Base-by-base conservation (phyloP, 495 filamentous ascomycete genomes). In the Antarctomyces pellizariae region DNA sequence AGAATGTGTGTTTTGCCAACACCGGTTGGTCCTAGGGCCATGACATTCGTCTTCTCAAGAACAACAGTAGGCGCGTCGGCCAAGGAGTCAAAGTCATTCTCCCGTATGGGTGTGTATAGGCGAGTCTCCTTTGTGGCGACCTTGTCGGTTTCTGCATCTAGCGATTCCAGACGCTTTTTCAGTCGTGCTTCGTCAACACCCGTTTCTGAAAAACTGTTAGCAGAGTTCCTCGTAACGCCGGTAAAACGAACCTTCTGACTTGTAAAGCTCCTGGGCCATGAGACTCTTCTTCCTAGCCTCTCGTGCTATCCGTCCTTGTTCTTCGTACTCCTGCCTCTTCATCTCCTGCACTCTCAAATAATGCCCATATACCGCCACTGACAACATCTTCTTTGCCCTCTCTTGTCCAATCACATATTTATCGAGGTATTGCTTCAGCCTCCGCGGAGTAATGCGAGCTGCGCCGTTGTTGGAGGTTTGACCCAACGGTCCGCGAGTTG, bases 341-440 rank as follows among this genome's bases (percentile, higher is more conserved):
- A 79, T 41, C 39, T 91, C 75, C 32, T 75, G 70, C 33, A 91
- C 64, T 19, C 74, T 61, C 50, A 90, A 82, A 44, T 92, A 95
- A 41, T 97, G 86, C 51, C 93, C 91, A 49, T 80, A 93, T n/a
- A 97, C 75, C 2, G 83, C 79, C 7, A 82, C 73, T 36, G 78
- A 84, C 27, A 93, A 62, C 13, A 82, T 74, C 45, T 86, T 86
- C 60, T 95, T 97, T n/a, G 86, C 78, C 26, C 77, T 71, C 38
- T 90, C 76, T 45, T 97, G 86, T 13, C 89, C 89, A 4, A 97
- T 84, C 4, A 97, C 84, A 46, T 79, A 95, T 43, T 84, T 74
- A 42, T 97, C 89, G 7, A 95, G 66, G 43, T 91, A 75, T 37
- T 78, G 62, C 50, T 95, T 95, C 37, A 97, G 54, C 32, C 67